Evolutionary conservation across 1,284 basidiomycete species (phyloP), one percentile per base, ranked within the genome.

Genomic region (Kalmanozyma brasiliensis): DNA sequence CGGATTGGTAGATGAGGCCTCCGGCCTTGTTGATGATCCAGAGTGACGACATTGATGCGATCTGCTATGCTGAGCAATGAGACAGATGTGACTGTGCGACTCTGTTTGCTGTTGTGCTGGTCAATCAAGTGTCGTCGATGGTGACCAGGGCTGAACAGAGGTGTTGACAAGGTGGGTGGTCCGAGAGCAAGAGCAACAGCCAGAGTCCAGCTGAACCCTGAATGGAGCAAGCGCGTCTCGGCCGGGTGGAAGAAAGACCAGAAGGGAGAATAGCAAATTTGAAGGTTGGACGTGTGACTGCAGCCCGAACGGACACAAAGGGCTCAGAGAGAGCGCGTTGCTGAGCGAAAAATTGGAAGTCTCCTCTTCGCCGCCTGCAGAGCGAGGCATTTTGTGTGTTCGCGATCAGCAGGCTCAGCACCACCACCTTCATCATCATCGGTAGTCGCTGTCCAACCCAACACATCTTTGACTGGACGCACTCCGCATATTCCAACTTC

Each of bases 11-110:
- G 59, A 98, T 91, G 36, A 98, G 87, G 16, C 95, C 96, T 23
- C 95, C 95, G 16, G 96, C 96, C 85, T 98, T 98, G 85, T 98
- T 98, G 82, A 98, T 97, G 64, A 98, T 91, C 94, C 92, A 93
- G 51, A 94, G 87, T 70, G 78, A 78, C 7, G 79, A 74, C 76
- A 79, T 80, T n/a, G n/a, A n/a, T n/a, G n/a, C n/a, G n/a, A n/a
- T n/a, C n/a, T n/a, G n/a, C n/a, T n/a, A n/a, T n/a, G n/a, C n/a
- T n/a, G n/a, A n/a, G n/a, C n/a, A n/a, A n/a, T n/a, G n/a, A n/a
- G n/a, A n/a, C n/a, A n/a, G n/a, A n/a, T n/a, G n/a, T n/a, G n/a
- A n/a, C n/a, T n/a, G n/a, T n/a, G n/a, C n/a, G n/a, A n/a, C n/a
- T n/a, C n/a, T n/a, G n/a, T n/a, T n/a, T n/a, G n/a, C n/a, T n/a